A percentile compares a stretch with the other conserved stretches of the same genome.
Conservation (phyloP, 2,329 filamentous ascomycete species). For the Triangularia setosa region DNA sequence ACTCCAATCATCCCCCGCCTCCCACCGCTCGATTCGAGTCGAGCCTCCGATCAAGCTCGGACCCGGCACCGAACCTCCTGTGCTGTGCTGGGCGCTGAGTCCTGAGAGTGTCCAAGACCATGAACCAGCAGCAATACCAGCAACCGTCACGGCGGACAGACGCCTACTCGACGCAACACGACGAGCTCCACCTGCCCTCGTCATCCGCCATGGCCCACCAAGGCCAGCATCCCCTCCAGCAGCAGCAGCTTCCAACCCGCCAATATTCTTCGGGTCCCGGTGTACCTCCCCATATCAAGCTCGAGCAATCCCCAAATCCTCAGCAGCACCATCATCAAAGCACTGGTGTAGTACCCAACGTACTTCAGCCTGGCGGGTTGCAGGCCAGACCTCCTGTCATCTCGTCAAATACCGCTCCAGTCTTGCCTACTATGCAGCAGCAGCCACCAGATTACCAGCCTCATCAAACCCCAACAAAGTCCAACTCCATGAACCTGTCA, state of each 20-base stretch:
- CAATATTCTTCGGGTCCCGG: slow-evolving; percentile 41
- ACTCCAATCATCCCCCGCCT: slow-evolving; percentile 3
- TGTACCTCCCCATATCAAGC: slow-evolving; percentile 45
- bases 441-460: slow-evolving; percentile 47
- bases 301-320: slow-evolving; percentile 42
- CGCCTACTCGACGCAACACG: slow-evolving; percentile 41
- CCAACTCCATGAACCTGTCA: slow-evolving; percentile 59
- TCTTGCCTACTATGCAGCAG: slow-evolving; percentile 48
- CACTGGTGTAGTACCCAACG: slow-evolving; percentile 50
- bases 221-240: slow-evolving; percentile 8
- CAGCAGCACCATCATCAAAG: slow-evolving; percentile 39
- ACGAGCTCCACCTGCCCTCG: slow-evolving; percentile 53
- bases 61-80: background rate
- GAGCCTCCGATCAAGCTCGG: background rate
- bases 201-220: slow-evolving; percentile 32
- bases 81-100: background rate
- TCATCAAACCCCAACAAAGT: slow-evolving; percentile 55
- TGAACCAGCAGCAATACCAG: slow-evolving; percentile 37
- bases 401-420: slow-evolving; percentile 43
- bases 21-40: slow-evolving; percentile 4
- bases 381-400: slow-evolving; percentile 35
- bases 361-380: slow-evolving; percentile 54
- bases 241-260: slow-evolving; percentile 39
- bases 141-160: slow-evolving; percentile 38
- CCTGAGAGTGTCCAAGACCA: slow-evolving; percentile 14